Base-by-base conservation (phyloP, 2,329 filamentous ascomycete species). In the Tolypocladium album region DNA sequence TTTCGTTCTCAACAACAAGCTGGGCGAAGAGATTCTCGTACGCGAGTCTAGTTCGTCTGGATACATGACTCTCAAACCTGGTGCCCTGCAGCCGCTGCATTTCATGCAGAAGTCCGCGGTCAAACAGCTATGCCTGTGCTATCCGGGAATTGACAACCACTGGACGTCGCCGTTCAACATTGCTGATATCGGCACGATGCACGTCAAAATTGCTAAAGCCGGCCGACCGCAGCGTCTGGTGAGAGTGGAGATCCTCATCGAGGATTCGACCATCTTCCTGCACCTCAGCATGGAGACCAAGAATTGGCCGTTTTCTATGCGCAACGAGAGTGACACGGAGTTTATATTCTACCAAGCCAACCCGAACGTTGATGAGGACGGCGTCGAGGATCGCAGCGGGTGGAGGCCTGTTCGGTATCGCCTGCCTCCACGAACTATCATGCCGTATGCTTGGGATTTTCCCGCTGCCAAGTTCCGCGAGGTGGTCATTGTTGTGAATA, bases 371-470 rank as follows among this genome's bases (percentile, higher is more conserved):
- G 92, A 96, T 62, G 92, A 97, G 63, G 92, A 97, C 62, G 92
- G 93, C 59, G 81, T 82, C 6, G 88, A 90, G 66, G 90, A 97
- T 68, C 80, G 87, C 60, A 92, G 90, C 58, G 90, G 91, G 4
- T 99, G 94, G 90, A 88, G 90, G 64, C 92, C 92, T 2, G 90
- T 99, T 63, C 83, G 91, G 58, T 99, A 99, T 75, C 88, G 93
- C 39, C 79, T 99, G 38, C 95, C 95, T 2, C 87, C 93, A 15
- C 83, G 94, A 62, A 97, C 93, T 73, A 97, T 99, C 73, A 99
- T 99, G 94, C 94, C 95, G 0, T 99, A 99, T 69, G 93, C 94
- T 1, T 99, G 94, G 94, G 95, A 99, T 71, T 99, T 96, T 75
- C 95, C 94, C 1, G 93, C 94, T 1, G 92, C 92, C n/a, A 97